Conservation (phyloP, 148 eudicot genomes). For the Rhododendron simsii region DNA sequence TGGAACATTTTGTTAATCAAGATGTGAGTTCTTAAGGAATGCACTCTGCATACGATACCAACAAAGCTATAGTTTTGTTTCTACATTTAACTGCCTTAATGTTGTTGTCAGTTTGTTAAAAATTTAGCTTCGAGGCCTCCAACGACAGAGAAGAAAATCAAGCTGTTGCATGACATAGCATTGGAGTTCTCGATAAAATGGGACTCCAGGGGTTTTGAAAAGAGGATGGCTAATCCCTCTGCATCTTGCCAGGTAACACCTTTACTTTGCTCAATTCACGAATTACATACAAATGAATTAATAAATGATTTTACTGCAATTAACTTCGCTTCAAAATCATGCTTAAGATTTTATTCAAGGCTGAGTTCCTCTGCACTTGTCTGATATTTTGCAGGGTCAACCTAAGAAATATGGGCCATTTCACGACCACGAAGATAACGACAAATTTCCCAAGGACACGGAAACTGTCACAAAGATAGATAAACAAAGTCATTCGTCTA, state of each 20-base stretch:
- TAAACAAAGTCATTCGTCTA: conserved; percentile 22
- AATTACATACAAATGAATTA: neutral
- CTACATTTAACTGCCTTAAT: conserved; percentile 19
- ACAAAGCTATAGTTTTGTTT: neutral
- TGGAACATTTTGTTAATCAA: conserved; percentile 73
- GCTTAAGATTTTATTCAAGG: neutral
- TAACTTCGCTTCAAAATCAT: neutral
- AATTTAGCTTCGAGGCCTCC: conserved; percentile 59
- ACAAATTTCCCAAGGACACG: conserved; percentile 22
- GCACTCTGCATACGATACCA: neutral
- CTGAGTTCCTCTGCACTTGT: neutral
- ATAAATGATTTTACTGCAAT: neutral
- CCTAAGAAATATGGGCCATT: conserved; percentile 21
- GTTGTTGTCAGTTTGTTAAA: conserved; percentile 58
- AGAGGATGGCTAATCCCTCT: conserved; percentile 60
- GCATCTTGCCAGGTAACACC: conserved; percentile 45
- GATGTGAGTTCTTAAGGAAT: conserved; percentile 37
- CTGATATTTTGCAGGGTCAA: conserved; percentile 34
- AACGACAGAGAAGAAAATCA: conserved; percentile 54
- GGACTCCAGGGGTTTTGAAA: conserved; percentile 67
- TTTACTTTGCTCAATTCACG: neutral
- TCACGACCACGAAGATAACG: conserved; percentile 24
- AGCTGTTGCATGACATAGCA: conserved; percentile 76
- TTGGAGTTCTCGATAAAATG: conserved; percentile 70
- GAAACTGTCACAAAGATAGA: conserved; percentile 21